Percentiles rank a stretch among this genome's conserved stretches.
Conservation (phyloP, 108 stramenopile species). For the Skeletonema potamos region DNA sequence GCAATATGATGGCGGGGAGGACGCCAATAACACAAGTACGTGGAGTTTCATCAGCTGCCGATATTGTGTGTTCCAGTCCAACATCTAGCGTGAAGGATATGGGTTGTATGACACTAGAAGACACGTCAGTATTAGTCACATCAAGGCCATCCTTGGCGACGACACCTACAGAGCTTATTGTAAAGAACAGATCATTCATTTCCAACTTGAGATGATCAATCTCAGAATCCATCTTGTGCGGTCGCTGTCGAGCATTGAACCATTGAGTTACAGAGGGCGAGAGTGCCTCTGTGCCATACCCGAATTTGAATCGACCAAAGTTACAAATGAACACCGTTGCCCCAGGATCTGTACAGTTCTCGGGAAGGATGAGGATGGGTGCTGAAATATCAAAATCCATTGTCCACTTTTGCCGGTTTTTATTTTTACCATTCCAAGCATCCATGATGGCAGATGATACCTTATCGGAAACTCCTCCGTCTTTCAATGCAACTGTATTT, state of each 20-base stretch:
- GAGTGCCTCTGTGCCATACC: conserved; percentile 58
- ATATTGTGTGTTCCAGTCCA: conserved; percentile 58
- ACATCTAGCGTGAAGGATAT: conserved; percentile 59
- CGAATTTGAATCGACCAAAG: conserved; percentile 70
- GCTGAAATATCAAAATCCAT: conserved; percentile 79
- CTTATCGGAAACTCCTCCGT: conserved; percentile 47
- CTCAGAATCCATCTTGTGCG: conserved; percentile 31
- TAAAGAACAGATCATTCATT: conserved; percentile 50
- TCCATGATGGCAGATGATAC: conserved; percentile 69
- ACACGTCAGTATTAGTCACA: conserved; percentile 51
- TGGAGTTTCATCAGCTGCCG: conserved; percentile 44
- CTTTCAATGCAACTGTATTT: conserved; percentile 9
- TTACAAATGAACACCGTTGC: conserved; percentile 73
- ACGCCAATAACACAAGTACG: conserved; percentile 74
- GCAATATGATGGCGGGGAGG: conserved; percentile 60
- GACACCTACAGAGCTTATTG: conserved; percentile 32
- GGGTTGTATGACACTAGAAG: conserved; percentile 72
- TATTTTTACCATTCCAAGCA: conserved; percentile 81
- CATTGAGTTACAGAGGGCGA: conserved; percentile 54
- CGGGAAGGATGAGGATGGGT: conserved; percentile 77
- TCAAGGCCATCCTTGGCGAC: conserved; percentile 37
- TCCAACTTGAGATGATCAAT: conserved; percentile 55
- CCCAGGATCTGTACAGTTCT: conserved; percentile 60
- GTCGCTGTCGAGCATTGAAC: conserved; percentile 46
- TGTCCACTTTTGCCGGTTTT: conserved; percentile 64